phyloP scores from a whole-genome alignment of 2,329 filamentous ascomycete genomes.

The Botrytis sinoallii region DNA sequence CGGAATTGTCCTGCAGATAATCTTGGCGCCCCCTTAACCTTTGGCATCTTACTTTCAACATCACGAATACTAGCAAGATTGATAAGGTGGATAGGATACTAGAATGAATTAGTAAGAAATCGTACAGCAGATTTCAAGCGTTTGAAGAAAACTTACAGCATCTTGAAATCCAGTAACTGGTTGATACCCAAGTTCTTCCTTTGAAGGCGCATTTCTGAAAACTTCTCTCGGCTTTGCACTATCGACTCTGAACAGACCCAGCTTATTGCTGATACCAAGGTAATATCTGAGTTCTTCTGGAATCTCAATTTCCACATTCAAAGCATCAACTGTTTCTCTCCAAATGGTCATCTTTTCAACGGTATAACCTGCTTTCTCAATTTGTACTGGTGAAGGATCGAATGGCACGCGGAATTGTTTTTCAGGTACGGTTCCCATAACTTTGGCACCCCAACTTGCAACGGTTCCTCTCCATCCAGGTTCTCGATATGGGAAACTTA shows the following conservation, averaged over 20 bases:
- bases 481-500: conserved; percentile 63
- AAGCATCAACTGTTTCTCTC: conserved; percentile 53
- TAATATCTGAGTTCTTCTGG: conserved; percentile 62
- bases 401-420: conserved; percentile 66
- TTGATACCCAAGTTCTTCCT: conserved; percentile 59
- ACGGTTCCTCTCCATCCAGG: conserved; percentile 47
- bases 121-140: not conserved
- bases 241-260: conserved; percentile 68
- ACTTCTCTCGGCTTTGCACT: conserved; percentile 56
- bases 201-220: conserved; percentile 56
- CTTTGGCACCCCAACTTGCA: conserved; percentile 48
- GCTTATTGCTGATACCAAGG: conserved; percentile 62
- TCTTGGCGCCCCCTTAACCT: conserved; percentile 41
- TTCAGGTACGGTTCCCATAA: conserved; percentile 53
- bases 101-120: conserved; percentile 23
- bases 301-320: conserved; percentile 57
- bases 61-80: conserved; percentile 62
- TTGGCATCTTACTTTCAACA: conserved; percentile 55
- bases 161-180: conserved; percentile 68
- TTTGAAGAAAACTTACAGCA: conserved; percentile 49
- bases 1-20: conserved; percentile 65
- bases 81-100: conserved; percentile 69
- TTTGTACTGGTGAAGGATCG: conserved; percentile 55
- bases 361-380: conserved; percentile 56
- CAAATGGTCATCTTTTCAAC: conserved; percentile 63